Conservation (phyloP, 768 basidiomycete genomes). For the Asterophora lycoperdoides region DNA sequence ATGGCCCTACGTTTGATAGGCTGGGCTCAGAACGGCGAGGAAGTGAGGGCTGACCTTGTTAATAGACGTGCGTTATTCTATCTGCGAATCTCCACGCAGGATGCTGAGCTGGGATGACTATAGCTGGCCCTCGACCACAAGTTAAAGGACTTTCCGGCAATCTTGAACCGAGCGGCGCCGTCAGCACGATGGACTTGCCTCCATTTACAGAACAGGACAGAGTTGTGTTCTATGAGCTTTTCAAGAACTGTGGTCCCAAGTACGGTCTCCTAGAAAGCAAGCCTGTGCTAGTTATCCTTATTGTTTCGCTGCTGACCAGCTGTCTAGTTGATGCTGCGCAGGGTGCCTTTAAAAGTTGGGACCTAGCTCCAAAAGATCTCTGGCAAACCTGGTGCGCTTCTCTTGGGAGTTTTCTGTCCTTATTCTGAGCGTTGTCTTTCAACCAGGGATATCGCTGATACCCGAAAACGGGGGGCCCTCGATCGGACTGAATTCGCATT, state of each 20-base stretch:
- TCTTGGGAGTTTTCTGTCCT: background rate
- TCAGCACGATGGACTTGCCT: slow-evolving; percentile 27
- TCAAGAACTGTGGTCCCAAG: slow-evolving; percentile 44
- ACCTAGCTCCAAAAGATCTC: slow-evolving; percentile 53
- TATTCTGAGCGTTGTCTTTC: background rate
- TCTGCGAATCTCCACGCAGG: background rate
- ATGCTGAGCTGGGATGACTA: slow-evolving; percentile 8
- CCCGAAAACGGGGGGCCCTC: slow-evolving; percentile 51
- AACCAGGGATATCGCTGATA: slow-evolving; percentile 59
- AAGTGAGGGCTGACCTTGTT: slow-evolving; percentile 36
- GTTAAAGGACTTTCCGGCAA: slow-evolving; percentile 25
- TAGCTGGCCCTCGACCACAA: slow-evolving; percentile 51
- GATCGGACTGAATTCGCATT: slow-evolving; percentile 66
- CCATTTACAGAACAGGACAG: slow-evolving; percentile 48
- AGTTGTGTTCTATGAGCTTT: slow-evolving; percentile 51
- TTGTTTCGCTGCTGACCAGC: background rate
- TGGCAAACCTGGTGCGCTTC: slow-evolving; percentile 54
- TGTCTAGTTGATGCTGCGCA: slow-evolving; percentile 52
- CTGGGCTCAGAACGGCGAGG: slow-evolving; percentile 54
- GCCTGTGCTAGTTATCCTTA: slow-evolving; percentile 2
- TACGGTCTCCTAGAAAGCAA: slow-evolving; percentile 53
- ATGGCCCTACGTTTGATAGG: slow-evolving; percentile 61
- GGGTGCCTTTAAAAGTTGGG: slow-evolving; percentile 59
- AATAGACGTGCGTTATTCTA: slow-evolving; percentile 38
- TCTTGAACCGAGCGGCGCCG: slow-evolving; percentile 14